Base-by-base conservation (phyloP, 2,329 filamentous ascomycete species). In the Akanthomyces uredinophilus region DNA sequence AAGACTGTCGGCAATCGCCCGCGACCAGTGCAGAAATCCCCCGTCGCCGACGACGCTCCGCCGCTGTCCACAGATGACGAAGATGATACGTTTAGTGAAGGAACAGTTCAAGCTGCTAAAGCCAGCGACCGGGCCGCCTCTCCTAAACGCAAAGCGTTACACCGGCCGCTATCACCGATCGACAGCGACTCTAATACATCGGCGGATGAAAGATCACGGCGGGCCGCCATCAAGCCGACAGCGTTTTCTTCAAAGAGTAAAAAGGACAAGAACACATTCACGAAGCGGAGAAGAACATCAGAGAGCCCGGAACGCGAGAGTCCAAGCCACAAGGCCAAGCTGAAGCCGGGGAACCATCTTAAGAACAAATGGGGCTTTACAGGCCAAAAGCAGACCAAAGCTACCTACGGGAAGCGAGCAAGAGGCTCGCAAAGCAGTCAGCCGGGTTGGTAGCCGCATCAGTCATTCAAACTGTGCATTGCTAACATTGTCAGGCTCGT, bases 181-280 rank as follows among this genome's bases (percentile, higher is more conserved):
- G 41, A 62, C 13, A 51, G 60, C 10, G 61, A 62, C 53, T 68
- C 64, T 11, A 65, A 68, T 29, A 67, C 68, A 54, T 73, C 71
- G 2, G 69, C 67, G 24, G 68, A 72, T 37, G 68, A 73, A 24
- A 61, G 61, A 29, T 65, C 61, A 37, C 62, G 63, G n/a, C 65
- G 66, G 5, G 73, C 67, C 18, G 64, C 70, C 57, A 78, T 80
- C 29, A 70, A 65, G 43, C 65, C 64, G 10, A 76, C 73, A n/a
- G 62, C 37, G 14, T 79, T 79, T 29, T 13, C 32, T 27, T 49
- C 2, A 37, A 51, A 22, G 29, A 61, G n/a, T 39, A 47, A 10
- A 22, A 27, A 43, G 29, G 24, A 32, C 11, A 4, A 14, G 5
- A 24, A 29, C 2, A n/a, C 46, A 20, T 6, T 24, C 22, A 29